phyloP scores from a whole-genome alignment of 306 rosid genomes.

The Acacia acuminata region DNA sequence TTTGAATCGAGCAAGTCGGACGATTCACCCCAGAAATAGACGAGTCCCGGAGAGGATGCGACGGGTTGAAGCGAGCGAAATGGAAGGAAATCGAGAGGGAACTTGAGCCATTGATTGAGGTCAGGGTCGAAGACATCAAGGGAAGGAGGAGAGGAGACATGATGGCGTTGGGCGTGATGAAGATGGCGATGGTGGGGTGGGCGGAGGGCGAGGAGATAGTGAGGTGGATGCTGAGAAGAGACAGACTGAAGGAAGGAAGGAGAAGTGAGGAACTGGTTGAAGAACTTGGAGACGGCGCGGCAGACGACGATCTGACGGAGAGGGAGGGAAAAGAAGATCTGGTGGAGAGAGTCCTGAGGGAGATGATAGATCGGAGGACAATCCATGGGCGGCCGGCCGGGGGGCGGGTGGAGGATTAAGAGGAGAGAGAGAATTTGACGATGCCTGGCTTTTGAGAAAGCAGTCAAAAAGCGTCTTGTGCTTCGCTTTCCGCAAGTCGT shows the following conservation, averaged over 20 bases:
- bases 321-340: conserved; percentile 77
- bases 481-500: not conserved
- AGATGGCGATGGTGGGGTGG: conserved; percentile 52
- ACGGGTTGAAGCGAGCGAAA: conserved; percentile 75
- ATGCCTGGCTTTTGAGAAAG: not conserved
- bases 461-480: not conserved
- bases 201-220: conserved; percentile 72
- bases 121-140: conserved; percentile 72
- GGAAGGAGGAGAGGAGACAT: conserved; percentile 30
- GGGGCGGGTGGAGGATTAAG: not conserved
- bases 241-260: conserved; percentile 57
- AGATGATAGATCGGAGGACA: conserved; percentile 63
- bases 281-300: conserved; percentile 74
- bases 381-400: conserved; percentile 28
- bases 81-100: conserved; percentile 78
- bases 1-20: conserved; percentile 38
- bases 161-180: conserved; percentile 35
- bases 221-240: conserved; percentile 56
- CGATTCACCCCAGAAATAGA: conserved; percentile 85
- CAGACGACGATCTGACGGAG: conserved; percentile 77
- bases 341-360: conserved; percentile 72
- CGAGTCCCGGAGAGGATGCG: conserved; percentile 79
- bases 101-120: conserved; percentile 55
- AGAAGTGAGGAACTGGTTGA: conserved; percentile 62
- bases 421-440: not conserved